Evolutionary conservation across 768 basidiomycete genomes (phyloP).

Genomic region (Serendipita vermifera): DNA sequence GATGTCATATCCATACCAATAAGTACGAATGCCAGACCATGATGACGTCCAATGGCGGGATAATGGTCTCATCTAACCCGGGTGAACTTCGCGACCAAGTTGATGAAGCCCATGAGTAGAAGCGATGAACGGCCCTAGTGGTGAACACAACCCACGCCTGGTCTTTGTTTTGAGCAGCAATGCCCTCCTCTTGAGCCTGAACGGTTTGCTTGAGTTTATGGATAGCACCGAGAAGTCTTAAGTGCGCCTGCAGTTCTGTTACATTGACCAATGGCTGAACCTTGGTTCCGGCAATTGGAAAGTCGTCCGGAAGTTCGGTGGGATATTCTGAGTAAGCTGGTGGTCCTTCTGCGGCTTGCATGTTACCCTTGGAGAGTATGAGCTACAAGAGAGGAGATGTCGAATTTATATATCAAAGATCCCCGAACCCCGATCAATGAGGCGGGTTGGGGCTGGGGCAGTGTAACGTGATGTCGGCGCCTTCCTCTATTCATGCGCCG

Average conservation of each 20-base stretch:
- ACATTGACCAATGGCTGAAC: background rate
- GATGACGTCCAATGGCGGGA: conserved; percentile 14
- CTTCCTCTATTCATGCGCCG: too few relatives aligned
- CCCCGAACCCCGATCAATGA: too few relatives aligned
- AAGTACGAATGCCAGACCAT: conserved; percentile 18
- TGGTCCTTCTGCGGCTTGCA: too few relatives aligned
- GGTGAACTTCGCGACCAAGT: background rate
- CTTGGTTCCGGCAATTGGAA: background rate
- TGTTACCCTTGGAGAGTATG: too few relatives aligned
- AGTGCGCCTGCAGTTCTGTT: background rate
- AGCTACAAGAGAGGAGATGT: too few relatives aligned
- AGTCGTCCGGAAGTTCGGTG: background rate
- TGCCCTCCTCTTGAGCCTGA: background rate
- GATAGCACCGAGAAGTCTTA: background rate
- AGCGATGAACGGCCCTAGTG: background rate
- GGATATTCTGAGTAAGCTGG: too few relatives aligned
- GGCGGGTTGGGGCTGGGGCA: too few relatives aligned
- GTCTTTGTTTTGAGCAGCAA: background rate
- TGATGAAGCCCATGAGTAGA: background rate
- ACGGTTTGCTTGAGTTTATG: background rate
- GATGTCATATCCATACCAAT: conserved; percentile 10
- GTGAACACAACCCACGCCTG: background rate
- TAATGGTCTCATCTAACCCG: background rate
- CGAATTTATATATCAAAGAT: too few relatives aligned
- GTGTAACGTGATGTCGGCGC: too few relatives aligned